phyloP scores from a whole-genome alignment of 2,329 filamentous ascomycete species.

The Colletotrichum agaves region DNA sequence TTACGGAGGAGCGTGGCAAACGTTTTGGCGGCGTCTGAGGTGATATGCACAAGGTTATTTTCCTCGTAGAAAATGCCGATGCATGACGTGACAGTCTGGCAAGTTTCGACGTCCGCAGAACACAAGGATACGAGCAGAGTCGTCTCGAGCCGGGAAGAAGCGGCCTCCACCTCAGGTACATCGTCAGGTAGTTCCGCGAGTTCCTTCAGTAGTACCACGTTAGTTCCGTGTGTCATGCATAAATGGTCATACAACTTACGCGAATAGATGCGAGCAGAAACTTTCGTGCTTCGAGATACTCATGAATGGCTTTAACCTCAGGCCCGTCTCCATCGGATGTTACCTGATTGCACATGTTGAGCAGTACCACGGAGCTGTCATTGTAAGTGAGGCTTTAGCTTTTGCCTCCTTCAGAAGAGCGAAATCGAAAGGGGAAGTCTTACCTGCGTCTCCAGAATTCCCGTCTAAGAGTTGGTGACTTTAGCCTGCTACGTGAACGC shows the following conservation, averaged over 20 bases:
- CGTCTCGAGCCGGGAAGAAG: constrained; percentile 69
- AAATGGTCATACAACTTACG: constrained; percentile 47
- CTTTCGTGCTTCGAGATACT: constrained; percentile 67
- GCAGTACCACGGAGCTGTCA: constrained; percentile 54
- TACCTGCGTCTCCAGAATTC: constrained; percentile 66
- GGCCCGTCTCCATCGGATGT: constrained; percentile 54
- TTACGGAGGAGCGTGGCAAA: constrained; percentile 68
- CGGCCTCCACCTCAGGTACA: constrained; percentile 62
- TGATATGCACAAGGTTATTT: constrained; percentile 63
- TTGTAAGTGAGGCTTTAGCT: constrained; percentile 43
- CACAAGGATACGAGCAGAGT: constrained; percentile 72
- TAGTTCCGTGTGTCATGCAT: background rate
- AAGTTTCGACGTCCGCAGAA: constrained; percentile 72
- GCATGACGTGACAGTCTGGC: constrained; percentile 71
- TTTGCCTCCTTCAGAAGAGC: background rate
- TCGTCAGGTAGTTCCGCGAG: constrained; percentile 65
- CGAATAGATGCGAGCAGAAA: constrained; percentile 61
- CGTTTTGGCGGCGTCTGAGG: constrained; percentile 60
- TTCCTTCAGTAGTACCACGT: constrained; percentile 52
- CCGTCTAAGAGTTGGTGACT: constrained; percentile 51
- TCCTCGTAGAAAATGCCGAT: constrained; percentile 72
- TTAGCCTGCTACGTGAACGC: constrained; percentile 49
- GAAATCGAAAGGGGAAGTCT: background rate
- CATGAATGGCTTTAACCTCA: constrained; percentile 60
- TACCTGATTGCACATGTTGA: constrained; percentile 61